Conservation (phyloP, 306 rosid species). For the Albizia julibrissin region DNA sequence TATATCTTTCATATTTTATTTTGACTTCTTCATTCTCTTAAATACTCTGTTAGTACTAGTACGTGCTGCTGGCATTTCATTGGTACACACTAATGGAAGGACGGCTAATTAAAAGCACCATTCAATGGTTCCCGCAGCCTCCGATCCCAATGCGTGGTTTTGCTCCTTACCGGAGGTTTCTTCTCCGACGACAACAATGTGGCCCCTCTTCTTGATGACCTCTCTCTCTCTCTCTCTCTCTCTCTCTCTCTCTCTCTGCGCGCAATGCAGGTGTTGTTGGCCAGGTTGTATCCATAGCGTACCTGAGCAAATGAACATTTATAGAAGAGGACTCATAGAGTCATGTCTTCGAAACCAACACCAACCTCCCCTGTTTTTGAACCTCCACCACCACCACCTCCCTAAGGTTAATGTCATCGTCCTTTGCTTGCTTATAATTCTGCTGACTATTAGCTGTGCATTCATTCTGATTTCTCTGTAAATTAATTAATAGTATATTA, state of each 20-base stretch:
- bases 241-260: not conserved
- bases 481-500: not conserved
- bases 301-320: slow-evolving; percentile 2
- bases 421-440: not conserved
- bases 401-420: not conserved
- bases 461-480: not conserved
- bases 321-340: not conserved
- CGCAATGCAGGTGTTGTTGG: not conserved
- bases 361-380: not conserved
- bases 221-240: not conserved
- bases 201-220: slow-evolving; percentile 27
- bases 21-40: not conserved
- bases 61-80: not conserved
- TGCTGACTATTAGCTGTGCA: not conserved
- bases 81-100: not conserved
- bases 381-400: not conserved
- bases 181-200: not conserved
- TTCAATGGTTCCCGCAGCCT: not conserved
- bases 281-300: not conserved
- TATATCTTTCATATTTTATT: not conserved
- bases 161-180: not conserved
- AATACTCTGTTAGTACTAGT: not conserved
- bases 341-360: not conserved
- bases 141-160: slow-evolving; percentile 8
- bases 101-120: not conserved